These are phyloP conservation scores for Eremothecium coryli DNA, from an alignment of 1,139 yeast genomes.

Conservation along the genomic window DNA sequence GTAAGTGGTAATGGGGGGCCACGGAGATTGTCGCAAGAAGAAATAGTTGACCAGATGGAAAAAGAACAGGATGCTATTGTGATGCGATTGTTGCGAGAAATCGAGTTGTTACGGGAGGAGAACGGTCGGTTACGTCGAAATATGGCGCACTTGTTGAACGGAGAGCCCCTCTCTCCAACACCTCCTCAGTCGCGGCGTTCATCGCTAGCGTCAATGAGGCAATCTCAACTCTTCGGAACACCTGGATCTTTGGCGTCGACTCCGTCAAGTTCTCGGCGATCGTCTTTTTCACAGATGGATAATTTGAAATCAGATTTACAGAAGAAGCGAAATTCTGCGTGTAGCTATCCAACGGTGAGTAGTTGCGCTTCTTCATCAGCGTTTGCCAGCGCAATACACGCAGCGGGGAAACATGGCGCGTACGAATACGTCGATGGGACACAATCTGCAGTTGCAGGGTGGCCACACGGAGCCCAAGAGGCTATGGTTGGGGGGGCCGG, in stretches of 20 bases:
- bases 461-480: neutral
- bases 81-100: conserved; percentile 48
- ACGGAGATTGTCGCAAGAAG: conserved; percentile 32
- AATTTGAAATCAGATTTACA: conserved; percentile 13
- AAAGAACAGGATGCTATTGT: conserved; percentile 63
- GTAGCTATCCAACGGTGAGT: conserved; percentile 7
- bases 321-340: conserved; percentile 16
- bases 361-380: conserved; percentile 1
- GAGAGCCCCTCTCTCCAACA: conserved; percentile 7
- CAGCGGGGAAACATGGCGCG: neutral
- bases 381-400: neutral
- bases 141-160: conserved; percentile 10
- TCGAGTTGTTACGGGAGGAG: conserved; percentile 43
- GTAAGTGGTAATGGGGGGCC: neutral
- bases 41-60: conserved; percentile 54
- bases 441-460: no score
- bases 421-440: conserved; percentile 1
- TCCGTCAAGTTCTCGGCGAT: conserved; percentile 7
- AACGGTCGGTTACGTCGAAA: conserved; percentile 28
- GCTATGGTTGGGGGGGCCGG: neutral
- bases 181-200: conserved; percentile 8
- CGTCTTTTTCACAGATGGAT: conserved; percentile 11
- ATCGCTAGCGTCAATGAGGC: conserved; percentile 8
- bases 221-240: conserved; percentile 5
- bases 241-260: conserved; percentile 9